A percentile compares a stretch with the other conserved stretches of the same genome.
Evolutionary conservation across 805 yeast genomes (phyloP).

Genomic region (Candida silvatica): DNA sequence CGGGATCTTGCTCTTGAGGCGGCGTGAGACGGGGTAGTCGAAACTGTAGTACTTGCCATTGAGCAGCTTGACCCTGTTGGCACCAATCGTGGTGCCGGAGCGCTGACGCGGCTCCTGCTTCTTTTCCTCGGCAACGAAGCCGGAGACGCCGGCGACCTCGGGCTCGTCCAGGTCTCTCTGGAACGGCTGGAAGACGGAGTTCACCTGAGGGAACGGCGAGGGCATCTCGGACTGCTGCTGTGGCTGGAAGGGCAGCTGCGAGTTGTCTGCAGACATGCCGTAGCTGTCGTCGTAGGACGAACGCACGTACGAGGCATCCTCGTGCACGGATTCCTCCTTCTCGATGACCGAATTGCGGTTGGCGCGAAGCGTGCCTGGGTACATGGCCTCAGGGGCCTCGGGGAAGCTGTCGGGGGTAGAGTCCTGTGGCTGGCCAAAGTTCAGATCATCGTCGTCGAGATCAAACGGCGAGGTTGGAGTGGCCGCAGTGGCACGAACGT

Average conservation of each 20-base stretch:
- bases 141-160: slow-evolving; percentile 10
- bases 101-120: slow-evolving; percentile 8
- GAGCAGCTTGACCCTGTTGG: slow-evolving; percentile 36
- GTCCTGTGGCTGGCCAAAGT: too few species aligned
- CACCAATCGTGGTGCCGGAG: slow-evolving; percentile 17
- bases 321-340: neutral
- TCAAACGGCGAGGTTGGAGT: too few species aligned
- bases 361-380: too few species aligned
- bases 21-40: slow-evolving; percentile 77
- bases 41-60: slow-evolving; percentile 67
- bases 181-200: slow-evolving; percentile 16
- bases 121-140: slow-evolving; percentile 7
- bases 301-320: neutral
- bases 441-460: too few species aligned
- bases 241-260: neutral
- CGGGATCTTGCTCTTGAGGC: slow-evolving; percentile 40
- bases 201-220: neutral
- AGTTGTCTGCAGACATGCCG: neutral
- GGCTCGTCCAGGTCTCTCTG: slow-evolving; percentile 24
- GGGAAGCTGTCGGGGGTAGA: too few species aligned
- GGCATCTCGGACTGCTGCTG: neutral
- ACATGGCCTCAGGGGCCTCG: too few species aligned
- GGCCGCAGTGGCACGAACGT: too few species aligned
- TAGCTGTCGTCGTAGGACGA: slow-evolving; percentile 4
- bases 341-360: neutral